These are phyloP conservation scores for Erodium maritimum DNA, from an alignment of 345 rosid species.

Conservation along the genomic window DNA sequence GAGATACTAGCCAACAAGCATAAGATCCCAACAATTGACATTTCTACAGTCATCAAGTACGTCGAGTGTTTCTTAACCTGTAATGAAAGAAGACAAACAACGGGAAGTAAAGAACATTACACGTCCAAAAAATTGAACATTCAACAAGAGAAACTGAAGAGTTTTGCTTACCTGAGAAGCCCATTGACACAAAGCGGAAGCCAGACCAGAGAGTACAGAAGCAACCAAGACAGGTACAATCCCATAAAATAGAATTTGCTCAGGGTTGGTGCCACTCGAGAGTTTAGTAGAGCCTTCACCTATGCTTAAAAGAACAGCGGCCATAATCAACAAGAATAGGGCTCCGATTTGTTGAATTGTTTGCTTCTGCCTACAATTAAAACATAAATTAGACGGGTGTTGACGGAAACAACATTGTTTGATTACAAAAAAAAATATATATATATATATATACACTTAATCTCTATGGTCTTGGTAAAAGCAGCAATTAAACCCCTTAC, in stretches of 20 bases:
- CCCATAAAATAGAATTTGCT: conserved; percentile 68
- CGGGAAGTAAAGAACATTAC: conserved; percentile 1
- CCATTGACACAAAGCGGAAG: conserved; percentile 92
- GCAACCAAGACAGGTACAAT: conserved; percentile 89
- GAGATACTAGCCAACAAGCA: conserved; percentile 69
- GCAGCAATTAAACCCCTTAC: too few species aligned
- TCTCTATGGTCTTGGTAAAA: too few species aligned
- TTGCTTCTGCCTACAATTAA: conserved; percentile 70
- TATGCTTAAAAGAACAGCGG: conserved; percentile 81
- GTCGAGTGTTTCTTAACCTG: conserved; percentile 95
- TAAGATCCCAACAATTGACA: conserved; percentile 90
- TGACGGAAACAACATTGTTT: not conserved
- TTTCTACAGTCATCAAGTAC: conserved; percentile 92
- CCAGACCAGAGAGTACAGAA: conserved; percentile 94
- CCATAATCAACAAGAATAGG: conserved; percentile 65
- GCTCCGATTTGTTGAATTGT: conserved; percentile 88
- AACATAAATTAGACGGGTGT: conserved; percentile 8
- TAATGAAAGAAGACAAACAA: conserved; percentile 7
- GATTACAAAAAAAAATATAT: too few species aligned
- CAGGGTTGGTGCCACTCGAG: conserved; percentile 37
- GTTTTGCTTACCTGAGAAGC: conserved; percentile 66
- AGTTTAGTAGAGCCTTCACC: conserved; percentile 90
- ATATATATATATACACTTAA: too few species aligned
- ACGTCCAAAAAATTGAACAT: not conserved
- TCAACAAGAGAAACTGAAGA: not conserved